Conservation (phyloP, 331 rosid species). For the Rosa hybrid region DNA sequence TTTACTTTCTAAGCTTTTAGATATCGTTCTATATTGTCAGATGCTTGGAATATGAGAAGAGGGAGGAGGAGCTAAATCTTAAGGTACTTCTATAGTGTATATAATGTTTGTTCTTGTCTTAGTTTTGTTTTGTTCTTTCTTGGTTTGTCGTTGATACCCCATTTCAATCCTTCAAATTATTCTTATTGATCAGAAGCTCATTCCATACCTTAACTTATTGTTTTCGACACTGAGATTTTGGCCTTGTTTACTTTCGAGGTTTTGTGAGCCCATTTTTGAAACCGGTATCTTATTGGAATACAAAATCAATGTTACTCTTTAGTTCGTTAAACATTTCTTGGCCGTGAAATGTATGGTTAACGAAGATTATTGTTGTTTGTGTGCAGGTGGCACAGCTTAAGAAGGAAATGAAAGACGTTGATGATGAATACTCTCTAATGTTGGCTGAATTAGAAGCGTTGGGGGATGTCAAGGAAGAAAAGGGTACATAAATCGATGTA, state of each 20-base stretch:
- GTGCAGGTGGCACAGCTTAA: slow-evolving; percentile 58
- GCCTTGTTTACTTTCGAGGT: neutral
- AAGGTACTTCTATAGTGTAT: slow-evolving; percentile 50
- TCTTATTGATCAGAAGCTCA: neutral
- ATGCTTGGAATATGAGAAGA: slow-evolving; percentile 56
- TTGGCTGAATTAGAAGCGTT: slow-evolving; percentile 45
- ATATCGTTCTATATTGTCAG: slow-evolving; percentile 38
- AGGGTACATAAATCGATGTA: slow-evolving; percentile 13
- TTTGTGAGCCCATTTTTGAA: neutral
- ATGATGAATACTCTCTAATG: slow-evolving; percentile 40
- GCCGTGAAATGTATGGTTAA: neutral
- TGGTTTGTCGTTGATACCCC: neutral
- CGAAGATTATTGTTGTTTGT: neutral
- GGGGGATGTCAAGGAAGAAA: slow-evolving; percentile 38
- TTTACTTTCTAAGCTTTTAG: neutral
- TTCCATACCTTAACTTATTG: neutral
- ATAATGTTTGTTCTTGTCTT: neutral
- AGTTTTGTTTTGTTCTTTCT: neutral
- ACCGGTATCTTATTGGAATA: neutral
- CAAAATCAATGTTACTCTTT: neutral
- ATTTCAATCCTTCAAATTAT: neutral
- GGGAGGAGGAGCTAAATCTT: slow-evolving; percentile 48
- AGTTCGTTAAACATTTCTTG: neutral
- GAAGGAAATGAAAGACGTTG: slow-evolving; percentile 44
- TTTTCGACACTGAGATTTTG: neutral